Conservation (phyloP, 768 basidiomycete species). For the Tulasnella sp. region DNA sequence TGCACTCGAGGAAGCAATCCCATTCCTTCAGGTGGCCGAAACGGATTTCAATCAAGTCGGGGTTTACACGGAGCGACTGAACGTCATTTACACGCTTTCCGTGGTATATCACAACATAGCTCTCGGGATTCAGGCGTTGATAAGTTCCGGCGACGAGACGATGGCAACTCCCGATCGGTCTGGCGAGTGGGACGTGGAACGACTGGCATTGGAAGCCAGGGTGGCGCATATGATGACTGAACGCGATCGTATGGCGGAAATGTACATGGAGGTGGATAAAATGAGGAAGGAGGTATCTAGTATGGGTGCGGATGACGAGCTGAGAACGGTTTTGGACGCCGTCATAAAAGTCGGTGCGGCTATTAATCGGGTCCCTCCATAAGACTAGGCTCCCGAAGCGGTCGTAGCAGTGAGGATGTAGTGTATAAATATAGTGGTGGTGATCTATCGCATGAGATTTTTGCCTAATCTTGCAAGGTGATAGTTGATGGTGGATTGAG, state of each 20-base stretch:
- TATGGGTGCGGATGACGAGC: slow-evolving; percentile 28
- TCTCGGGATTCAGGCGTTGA: slow-evolving; percentile 42
- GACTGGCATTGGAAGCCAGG: background rate
- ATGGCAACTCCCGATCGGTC: slow-evolving; percentile 11
- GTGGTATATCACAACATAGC: slow-evolving; percentile 64
- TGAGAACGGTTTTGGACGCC: slow-evolving; percentile 43
- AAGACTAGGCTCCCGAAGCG: background rate
- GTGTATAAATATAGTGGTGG: background rate
- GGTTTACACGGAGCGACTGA: slow-evolving; percentile 46
- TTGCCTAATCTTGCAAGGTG: slow-evolving; percentile 59
- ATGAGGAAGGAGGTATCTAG: slow-evolving; percentile 2
- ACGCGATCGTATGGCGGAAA: slow-evolving; percentile 15
- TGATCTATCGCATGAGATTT: slow-evolving; percentile 9
- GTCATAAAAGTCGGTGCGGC: slow-evolving; percentile 38
- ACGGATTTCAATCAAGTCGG: slow-evolving; percentile 49
- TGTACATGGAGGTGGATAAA: slow-evolving; percentile 13
- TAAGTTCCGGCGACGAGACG: slow-evolving; percentile 38
- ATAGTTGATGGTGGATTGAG: slow-evolving; percentile 76
- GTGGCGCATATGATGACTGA: slow-evolving; percentile 3
- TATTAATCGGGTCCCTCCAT: slow-evolving; percentile 2
- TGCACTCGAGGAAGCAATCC: slow-evolving; percentile 44
- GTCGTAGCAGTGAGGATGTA: background rate
- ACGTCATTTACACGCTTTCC: slow-evolving; percentile 61
- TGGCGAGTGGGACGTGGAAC: background rate
- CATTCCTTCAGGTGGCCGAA: slow-evolving; percentile 51